These are phyloP conservation scores for Lomentospora prolificans DNA, from an alignment of 2,329 filamentous ascomycete species.

Conservation along the genomic window DNA sequence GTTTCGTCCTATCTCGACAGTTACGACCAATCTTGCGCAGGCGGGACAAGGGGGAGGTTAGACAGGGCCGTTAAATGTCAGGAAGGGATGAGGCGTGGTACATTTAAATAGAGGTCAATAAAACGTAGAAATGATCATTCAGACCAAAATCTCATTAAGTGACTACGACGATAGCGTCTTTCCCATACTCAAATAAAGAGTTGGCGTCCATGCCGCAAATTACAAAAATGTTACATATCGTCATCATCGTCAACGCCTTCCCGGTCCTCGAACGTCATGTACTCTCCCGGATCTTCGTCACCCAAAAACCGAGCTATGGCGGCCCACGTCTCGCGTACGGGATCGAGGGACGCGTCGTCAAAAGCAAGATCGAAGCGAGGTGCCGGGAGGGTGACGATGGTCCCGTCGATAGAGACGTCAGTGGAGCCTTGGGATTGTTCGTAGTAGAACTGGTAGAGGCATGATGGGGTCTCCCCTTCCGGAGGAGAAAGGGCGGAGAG, in stretches of 20 bases:
- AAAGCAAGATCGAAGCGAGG: slow-evolving; percentile 59
- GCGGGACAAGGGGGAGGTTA: no score
- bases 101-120: no score
- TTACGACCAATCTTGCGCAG: no score
- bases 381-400: slow-evolving; percentile 46
- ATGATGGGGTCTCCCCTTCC: slow-evolving; percentile 15
- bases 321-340: slow-evolving; percentile 63
- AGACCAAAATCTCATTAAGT: no score
- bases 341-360: slow-evolving; percentile 57
- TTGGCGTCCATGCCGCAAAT: no score
- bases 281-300: slow-evolving; percentile 37
- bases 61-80: no score
- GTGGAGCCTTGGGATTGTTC: slow-evolving; percentile 31
- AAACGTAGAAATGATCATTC: no score
- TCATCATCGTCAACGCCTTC: slow-evolving; percentile 52
- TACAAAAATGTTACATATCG: slow-evolving; percentile 37
- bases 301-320: slow-evolving; percentile 43
- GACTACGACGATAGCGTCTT: no score
- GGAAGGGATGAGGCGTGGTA: no score
- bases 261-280: slow-evolving; percentile 72
- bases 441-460: slow-evolving; percentile 45
- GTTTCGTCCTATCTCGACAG: no score
- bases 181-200: no score
- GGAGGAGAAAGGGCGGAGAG: slow-evolving; percentile 19
- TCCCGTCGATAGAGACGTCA: slow-evolving; percentile 16